phyloP scores from a whole-genome alignment of 2,329 filamentous ascomycete genomes.

The Ilyonectria robusta region DNA sequence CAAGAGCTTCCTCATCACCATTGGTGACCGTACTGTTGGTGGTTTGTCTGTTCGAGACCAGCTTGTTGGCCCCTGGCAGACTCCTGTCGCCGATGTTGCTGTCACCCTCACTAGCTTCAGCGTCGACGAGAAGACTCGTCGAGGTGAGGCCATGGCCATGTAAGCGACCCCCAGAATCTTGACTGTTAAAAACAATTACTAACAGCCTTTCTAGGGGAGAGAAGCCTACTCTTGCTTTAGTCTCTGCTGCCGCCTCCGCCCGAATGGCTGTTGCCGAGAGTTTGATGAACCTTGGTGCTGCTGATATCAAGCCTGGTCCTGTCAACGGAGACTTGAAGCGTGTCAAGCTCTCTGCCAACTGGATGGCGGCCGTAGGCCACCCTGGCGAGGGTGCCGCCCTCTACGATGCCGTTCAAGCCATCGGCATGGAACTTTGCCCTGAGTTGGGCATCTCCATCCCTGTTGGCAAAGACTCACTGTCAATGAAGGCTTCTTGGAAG shows the following conservation, averaged over 20 bases:
- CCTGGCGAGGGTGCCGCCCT: constrained; percentile 92
- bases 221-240: constrained; percentile 89
- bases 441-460: constrained; percentile 93
- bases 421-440: constrained; percentile 93
- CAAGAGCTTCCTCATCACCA: constrained; percentile 97
- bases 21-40: constrained; percentile 92
- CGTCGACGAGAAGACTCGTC: constrained; percentile 74
- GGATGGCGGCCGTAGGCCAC: constrained; percentile 98
- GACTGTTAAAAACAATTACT: background rate
- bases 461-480: constrained; percentile 98
- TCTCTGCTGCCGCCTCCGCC: constrained; percentile 90
- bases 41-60: constrained; percentile 92
- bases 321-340: constrained; percentile 76
- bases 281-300: constrained; percentile 92
- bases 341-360: constrained; percentile 94
- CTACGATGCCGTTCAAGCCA: constrained; percentile 93
- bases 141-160: constrained; percentile 98
- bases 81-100: constrained; percentile 92
- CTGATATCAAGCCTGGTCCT: constrained; percentile 64
- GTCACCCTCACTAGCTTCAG: constrained; percentile 89
- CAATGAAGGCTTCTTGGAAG: constrained; percentile 98
- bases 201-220: constrained; percentile 69
- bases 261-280: constrained; percentile 97
- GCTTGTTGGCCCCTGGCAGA: constrained; percentile 97
- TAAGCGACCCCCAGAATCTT: constrained; percentile 2